A percentile compares a stretch with the other conserved stretches of the same genome.
Conservation (phyloP, 306 rosid species). For the Neltuma alba region DNA sequence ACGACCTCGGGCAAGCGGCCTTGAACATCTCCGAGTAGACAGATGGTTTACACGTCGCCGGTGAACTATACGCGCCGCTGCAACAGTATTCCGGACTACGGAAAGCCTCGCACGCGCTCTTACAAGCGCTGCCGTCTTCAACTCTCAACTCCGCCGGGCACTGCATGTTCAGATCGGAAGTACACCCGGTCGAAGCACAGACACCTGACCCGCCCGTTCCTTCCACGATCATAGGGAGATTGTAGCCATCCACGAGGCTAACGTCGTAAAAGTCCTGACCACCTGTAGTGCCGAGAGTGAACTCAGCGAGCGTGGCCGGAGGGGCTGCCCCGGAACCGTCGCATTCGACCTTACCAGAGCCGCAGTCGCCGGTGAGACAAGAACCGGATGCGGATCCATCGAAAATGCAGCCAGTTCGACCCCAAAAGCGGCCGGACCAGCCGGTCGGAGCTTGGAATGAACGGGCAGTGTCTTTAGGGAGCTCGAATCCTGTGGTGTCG, state of each 20-base stretch:
- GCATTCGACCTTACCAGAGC: constrained; percentile 79
- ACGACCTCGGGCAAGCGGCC: constrained; percentile 60
- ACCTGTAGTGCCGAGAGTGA: constrained; percentile 66
- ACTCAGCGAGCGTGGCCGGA: constrained; percentile 84
- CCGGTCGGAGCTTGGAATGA: constrained; percentile 4
- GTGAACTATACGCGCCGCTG: constrained; percentile 52
- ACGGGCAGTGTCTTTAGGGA: constrained; percentile 11
- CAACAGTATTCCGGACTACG: constrained; percentile 29
- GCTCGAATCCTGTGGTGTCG: constrained; percentile 17
- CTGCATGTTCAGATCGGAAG: neutral
- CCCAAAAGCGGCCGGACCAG: constrained; percentile 21
- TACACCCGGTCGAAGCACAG: neutral
- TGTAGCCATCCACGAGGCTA: constrained; percentile 89
- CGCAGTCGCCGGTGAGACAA: constrained; percentile 78
- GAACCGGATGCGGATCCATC: constrained; percentile 27
- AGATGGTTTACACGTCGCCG: constrained; percentile 59
- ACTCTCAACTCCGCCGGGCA: constrained; percentile 21
- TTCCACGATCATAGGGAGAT: constrained; percentile 66
- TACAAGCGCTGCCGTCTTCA: constrained; percentile 8
- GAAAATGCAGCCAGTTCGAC: constrained; percentile 13
- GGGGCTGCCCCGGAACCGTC: constrained; percentile 81
- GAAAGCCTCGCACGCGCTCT: constrained; percentile 23
- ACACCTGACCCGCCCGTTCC: constrained; percentile 15
- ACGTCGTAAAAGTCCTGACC: constrained; percentile 91
- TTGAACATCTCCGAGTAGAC: constrained; percentile 59